Conservation (phyloP, 2,329 filamentous ascomycete species). For the Pseudogymnoascus sp. region DNA sequence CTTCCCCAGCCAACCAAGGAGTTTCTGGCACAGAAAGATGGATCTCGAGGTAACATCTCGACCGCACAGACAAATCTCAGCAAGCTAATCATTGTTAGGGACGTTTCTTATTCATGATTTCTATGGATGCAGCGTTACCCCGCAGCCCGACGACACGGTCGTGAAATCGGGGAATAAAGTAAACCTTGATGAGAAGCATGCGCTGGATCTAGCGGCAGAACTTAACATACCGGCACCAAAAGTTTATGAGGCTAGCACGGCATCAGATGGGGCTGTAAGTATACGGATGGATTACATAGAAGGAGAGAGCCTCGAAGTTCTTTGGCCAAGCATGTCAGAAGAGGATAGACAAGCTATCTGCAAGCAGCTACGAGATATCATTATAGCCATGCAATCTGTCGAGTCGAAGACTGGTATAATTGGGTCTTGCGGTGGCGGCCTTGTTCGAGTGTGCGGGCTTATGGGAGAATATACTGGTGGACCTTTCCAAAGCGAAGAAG, state of each 20-base stretch:
- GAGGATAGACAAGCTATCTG: not conserved
- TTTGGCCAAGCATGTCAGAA: not conserved
- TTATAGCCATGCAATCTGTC: not conserved
- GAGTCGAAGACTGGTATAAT: not conserved
- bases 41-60: not conserved
- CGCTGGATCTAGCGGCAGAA: not conserved
- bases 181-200: not conserved
- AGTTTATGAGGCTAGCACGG: not conserved
- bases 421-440: not conserved
- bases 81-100: not conserved
- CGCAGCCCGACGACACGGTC: not conserved
- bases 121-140: not conserved
- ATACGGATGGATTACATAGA: not conserved
- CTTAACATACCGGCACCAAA: not conserved
- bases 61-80: too few relatives aligned
- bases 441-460: too few relatives aligned
- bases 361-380: not conserved
- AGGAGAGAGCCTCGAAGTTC: not conserved
- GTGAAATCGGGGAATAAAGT: not conserved
- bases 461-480: too few relatives aligned
- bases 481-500: too few relatives aligned
- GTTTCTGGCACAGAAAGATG: not conserved
- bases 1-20: not conserved
- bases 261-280: not conserved
- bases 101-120: not conserved